phyloP scores from a whole-genome alignment of 1,284 basidiomycete genomes.

The Gymnopus androsaceus region DNA sequence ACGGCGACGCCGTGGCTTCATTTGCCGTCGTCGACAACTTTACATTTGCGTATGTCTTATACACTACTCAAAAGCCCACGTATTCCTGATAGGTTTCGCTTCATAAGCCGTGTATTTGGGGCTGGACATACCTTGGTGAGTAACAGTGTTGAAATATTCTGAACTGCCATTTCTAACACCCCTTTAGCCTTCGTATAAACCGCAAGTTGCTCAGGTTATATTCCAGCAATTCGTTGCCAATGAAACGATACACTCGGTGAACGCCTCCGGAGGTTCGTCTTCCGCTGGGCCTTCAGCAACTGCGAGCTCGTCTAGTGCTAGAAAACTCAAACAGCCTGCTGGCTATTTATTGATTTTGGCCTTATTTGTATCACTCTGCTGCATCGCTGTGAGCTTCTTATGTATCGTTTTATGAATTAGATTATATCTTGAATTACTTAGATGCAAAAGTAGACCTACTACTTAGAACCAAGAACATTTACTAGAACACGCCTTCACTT shows the following conservation, averaged over 20 bases:
- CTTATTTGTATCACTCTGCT: neutral
- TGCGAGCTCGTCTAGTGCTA: neutral
- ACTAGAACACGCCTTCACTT: too few relatives aligned
- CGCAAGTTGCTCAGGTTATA: conserved; percentile 33
- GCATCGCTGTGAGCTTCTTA: too few relatives aligned
- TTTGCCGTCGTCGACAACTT: conserved; percentile 40
- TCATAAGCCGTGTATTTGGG: conserved; percentile 33
- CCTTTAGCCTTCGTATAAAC: conserved; percentile 34
- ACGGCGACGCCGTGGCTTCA: conserved; percentile 32
- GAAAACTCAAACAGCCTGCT: neutral
- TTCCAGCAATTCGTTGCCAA: conserved; percentile 30
- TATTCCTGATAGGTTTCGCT: neutral
- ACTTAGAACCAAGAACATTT: too few relatives aligned
- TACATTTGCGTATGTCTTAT: conserved; percentile 34
- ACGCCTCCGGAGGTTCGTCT: neutral
- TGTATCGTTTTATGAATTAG: too few relatives aligned
- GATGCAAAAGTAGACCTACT: too few relatives aligned
- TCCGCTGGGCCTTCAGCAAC: neutral
- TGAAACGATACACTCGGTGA: conserved; percentile 7
- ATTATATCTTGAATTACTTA: too few relatives aligned
- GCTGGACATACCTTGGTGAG: conserved; percentile 38
- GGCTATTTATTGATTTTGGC: too few relatives aligned
- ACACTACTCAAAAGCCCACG: neutral
- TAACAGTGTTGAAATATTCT: neutral
- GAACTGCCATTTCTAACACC: neutral